These are phyloP conservation scores for Fusarium sp. DNA, from an alignment of 2,329 filamentous ascomycete species.

Conservation along the genomic window DNA sequence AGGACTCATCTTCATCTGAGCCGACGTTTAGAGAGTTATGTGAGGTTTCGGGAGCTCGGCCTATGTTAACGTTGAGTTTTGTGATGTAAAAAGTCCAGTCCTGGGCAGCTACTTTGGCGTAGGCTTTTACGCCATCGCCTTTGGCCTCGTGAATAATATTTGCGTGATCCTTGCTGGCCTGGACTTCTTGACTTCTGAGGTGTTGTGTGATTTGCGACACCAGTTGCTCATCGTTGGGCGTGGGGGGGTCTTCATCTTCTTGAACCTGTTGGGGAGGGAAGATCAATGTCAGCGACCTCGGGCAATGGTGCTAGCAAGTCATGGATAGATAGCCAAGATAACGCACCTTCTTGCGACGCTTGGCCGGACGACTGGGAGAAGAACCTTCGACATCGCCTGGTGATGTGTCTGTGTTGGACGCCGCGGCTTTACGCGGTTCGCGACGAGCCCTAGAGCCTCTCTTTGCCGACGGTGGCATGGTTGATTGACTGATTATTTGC, in stretches of 20 bases:
- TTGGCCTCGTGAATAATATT: constrained; percentile 74
- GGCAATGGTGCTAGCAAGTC: background rate
- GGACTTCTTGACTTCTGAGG: constrained; percentile 62
- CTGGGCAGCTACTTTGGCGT: constrained; percentile 83
- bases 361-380: constrained; percentile 71
- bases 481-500: background rate
- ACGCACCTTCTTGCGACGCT: constrained; percentile 72
- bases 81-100: constrained; percentile 90
- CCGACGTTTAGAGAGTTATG: constrained; percentile 55
- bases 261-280: constrained; percentile 49
- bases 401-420: constrained; percentile 50
- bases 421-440: constrained; percentile 55
- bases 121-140: constrained; percentile 75
- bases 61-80: constrained; percentile 80
- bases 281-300: constrained; percentile 28
- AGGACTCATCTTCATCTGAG: constrained; percentile 60
- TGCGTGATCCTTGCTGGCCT: constrained; percentile 72
- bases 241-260: constrained; percentile 54
- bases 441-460: constrained; percentile 54
- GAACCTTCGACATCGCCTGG: constrained; percentile 62
- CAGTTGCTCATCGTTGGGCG: constrained; percentile 67
- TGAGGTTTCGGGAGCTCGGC: constrained; percentile 71
- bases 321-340: background rate
- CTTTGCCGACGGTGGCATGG: constrained; percentile 56
- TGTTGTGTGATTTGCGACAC: constrained; percentile 68